Percentiles rank a stretch among this genome's conserved stretches.
Evolutionary conservation across 306 rosid genomes (phyloP).

Genomic region (Ochetophila trinervis): DNA sequence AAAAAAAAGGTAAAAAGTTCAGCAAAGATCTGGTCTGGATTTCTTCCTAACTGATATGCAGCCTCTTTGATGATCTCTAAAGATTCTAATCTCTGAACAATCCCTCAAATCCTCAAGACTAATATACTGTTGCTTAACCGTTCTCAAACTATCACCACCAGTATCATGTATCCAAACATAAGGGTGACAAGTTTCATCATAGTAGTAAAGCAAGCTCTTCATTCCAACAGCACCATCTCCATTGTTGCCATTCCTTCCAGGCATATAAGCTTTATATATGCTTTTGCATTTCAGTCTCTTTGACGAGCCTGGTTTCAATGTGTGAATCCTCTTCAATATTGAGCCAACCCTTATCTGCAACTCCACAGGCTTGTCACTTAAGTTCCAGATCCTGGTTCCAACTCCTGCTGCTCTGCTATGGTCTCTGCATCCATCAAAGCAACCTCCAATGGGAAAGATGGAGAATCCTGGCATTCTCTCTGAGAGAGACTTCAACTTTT

Average conservation of each 20-base stretch:
- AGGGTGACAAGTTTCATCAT: slow-evolving; percentile 88
- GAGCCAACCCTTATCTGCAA: slow-evolving; percentile 95
- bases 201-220: slow-evolving; percentile 76
- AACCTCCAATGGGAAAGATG: slow-evolving; percentile 54
- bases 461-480: slow-evolving; percentile 43
- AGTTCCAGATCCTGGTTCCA: slow-evolving; percentile 93
- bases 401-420: slow-evolving; percentile 55
- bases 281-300: slow-evolving; percentile 77
- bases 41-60: slow-evolving; percentile 77
- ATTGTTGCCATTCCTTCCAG: slow-evolving; percentile 34
- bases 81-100: slow-evolving; percentile 79
- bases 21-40: slow-evolving; percentile 74
- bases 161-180: slow-evolving; percentile 83
- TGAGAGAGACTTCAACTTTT: slow-evolving; percentile 25
- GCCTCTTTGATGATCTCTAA: slow-evolving; percentile 84
- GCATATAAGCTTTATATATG: slow-evolving; percentile 85
- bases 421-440: slow-evolving; percentile 77
- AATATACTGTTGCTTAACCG: slow-evolving; percentile 86
- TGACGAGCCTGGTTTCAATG: slow-evolving; percentile 80
- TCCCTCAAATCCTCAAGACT: slow-evolving; percentile 87
- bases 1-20: slow-evolving; percentile 25
- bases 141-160: slow-evolving; percentile 68
- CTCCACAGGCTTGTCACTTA: slow-evolving; percentile 79
- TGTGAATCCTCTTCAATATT: slow-evolving; percentile 69
- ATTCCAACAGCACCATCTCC: slow-evolving; percentile 31